Base-by-base conservation (phyloP, 495 filamentous ascomycete genomes). In the Bacidia rubella region DNA sequence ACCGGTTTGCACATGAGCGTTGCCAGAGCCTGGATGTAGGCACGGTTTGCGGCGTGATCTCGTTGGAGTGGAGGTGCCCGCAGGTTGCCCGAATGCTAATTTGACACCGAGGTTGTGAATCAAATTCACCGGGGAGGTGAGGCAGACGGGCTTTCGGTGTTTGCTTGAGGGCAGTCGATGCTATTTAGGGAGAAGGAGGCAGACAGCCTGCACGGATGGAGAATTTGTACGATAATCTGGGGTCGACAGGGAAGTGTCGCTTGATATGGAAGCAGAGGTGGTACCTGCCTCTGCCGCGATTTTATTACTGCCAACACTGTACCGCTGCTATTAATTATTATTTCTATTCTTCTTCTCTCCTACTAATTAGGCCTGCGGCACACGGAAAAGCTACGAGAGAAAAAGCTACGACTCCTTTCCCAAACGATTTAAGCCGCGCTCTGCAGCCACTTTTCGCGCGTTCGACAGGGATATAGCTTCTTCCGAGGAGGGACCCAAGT, bases 21-120 rank as follows among this genome's bases (percentile, higher is more conserved):
- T n/a, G n/a, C n/a, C n/a, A n/a, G n/a, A n/a, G n/a, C n/a, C n/a
- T n/a, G 17, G 41, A n/a, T 9, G 19, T 44, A 22, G 41, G 41
- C 41, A 44, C 41, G 20, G 41, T 44, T 35, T 44, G 41, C 41
- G 41, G 41, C 41, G 41, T 44, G 41, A 44, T 7, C 41, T 44
- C 41, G 41, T 44, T 44, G 41, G 41, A 22, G 20, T 5, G 41
- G 41, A 20, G 7, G 41, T n/a, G 15, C 41, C 15, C 41, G 41
- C 29, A 15, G 29, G 7, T 5, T 7, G 29, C 29, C 29, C 29
- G 29, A 35, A 35, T 35, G 15, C 15, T 35, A 15, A 7, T 35
- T 15, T 35, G 29, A 15, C 29, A 35, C 29, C 29, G 29, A 35
- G 29, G 29, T 35, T 35, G n/a, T n/a, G n/a, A n/a, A n/a, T n/a